Base-by-base conservation (phyloP, 2,329 filamentous ascomycete species). In the Xylariaceae sp. region DNA sequence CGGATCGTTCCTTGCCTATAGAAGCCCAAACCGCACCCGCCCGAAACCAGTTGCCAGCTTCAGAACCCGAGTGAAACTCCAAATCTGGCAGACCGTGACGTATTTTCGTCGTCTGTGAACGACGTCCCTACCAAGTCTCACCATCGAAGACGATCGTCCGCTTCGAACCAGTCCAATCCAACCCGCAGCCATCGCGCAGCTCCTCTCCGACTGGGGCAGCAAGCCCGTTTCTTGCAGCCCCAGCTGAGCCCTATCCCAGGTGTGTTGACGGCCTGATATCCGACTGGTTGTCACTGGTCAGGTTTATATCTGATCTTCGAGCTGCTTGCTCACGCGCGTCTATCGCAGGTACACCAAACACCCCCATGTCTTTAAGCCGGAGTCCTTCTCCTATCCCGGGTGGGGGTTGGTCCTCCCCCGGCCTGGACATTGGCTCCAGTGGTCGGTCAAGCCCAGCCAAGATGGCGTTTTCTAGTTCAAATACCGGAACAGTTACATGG, bases 321-420 rank as follows among this genome's bases (percentile, higher is more conserved):
- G 7, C 27, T 23, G 37, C 18, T 27, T 21, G 37, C 47, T 59
- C 30, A 55, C 51, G 21, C 27, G 43, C 35, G 37, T 43, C 51
- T 42, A 41, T 49, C 50, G 53, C 72, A 82, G 79, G 82, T 67
- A 85, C 80, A 45, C 80, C 84, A 36, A 78, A 75, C 64, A 67
- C 73, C 62, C 74, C 77, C 66, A 96, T 96, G 92, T 89, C 89
- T 63, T 77, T 93, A 59, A 94, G 92, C 63, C 86, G 91, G 74
- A 95, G 91, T 69, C 91, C 92, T 44, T 96, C 91, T 50, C 93
- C 92, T 58, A 82, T 85, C 59, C 88, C 86, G 57, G 88, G 89
- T 66, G 91, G 91, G 69, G 92, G 92, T 64, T 97, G 93, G 92
- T 85, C 90, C 51, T 94, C 88, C 74, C 91, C 89, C 50, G 90